phyloP scores from a whole-genome alignment of 257 asterid species.

The Ballota nigra region DNA sequence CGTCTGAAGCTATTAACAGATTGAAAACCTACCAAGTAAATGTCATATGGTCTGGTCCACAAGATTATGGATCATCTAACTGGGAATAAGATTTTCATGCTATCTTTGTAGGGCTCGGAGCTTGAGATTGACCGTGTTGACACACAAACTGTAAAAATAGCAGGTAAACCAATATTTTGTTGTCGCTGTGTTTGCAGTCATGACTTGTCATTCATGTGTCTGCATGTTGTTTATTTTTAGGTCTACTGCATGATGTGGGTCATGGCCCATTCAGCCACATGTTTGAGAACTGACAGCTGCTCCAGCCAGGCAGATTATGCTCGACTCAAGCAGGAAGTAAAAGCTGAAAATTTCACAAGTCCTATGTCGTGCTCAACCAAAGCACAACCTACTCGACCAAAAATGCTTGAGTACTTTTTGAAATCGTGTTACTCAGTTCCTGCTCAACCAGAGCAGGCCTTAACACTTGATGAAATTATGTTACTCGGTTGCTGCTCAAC shows the following conservation, averaged over 20 bases:
- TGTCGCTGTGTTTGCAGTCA: constrained; percentile 13
- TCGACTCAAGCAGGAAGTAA: no score
- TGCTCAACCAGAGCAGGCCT: no score
- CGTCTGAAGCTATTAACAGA: constrained; percentile 68
- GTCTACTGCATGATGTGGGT: constrained; percentile 91
- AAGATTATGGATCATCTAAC: constrained; percentile 20
- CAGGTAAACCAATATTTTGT: constrained; percentile 48
- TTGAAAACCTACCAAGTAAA: constrained; percentile 71
- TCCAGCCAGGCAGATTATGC: no score
- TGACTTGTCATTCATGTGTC: constrained; percentile 16
- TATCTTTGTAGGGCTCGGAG: constrained; percentile 66
- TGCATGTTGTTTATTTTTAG: constrained; percentile 40
- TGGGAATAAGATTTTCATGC: constrained; percentile 24
- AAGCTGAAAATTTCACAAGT: no score
- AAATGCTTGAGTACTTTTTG: no score
- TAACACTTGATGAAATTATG: no score
- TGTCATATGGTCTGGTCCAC: constrained; percentile 13
- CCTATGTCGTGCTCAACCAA: no score
- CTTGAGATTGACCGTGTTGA: constrained; percentile 72
- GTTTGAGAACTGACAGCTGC: no score
- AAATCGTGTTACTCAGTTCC: no score
- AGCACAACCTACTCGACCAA: no score
- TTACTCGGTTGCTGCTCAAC: no score
- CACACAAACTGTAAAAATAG: constrained; percentile 69
- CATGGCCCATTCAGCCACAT: constrained; percentile 97